phyloP scores from a whole-genome alignment of 441 rosid genomes.

The Adansonia grandidieri region DNA sequence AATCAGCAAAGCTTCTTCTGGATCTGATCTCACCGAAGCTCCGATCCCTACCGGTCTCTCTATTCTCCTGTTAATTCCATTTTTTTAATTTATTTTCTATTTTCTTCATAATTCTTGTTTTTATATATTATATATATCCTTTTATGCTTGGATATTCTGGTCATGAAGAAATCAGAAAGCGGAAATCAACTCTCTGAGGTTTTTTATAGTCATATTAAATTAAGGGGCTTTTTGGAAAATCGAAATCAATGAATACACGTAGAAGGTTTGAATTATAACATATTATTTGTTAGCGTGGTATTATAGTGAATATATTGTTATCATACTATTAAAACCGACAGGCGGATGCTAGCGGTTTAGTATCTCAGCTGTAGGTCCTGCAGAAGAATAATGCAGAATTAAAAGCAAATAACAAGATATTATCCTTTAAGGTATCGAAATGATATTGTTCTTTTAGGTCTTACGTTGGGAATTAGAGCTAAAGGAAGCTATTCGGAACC shows the following conservation, averaged over 20 bases:
- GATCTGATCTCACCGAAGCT: constrained; percentile 71
- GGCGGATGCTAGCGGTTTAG: constrained; percentile 81
- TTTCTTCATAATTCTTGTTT: background rate
- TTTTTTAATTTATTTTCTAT: constrained; percentile 15
- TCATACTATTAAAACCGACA: constrained; percentile 33
- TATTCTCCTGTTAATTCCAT: background rate
- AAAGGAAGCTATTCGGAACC: constrained; percentile 3
- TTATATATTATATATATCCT: too few species aligned
- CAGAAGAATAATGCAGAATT: constrained; percentile 68
- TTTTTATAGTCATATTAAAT: background rate
- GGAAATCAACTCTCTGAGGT: constrained; percentile 88
- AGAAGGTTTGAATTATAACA: background rate
- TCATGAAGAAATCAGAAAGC: constrained; percentile 78
- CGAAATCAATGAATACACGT: background rate
- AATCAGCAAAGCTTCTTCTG: constrained; percentile 73
- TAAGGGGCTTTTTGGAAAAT: background rate
- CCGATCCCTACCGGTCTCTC: constrained; percentile 47
- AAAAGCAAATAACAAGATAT: constrained; percentile 63
- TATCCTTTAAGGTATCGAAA: constrained; percentile 56
- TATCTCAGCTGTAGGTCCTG: constrained; percentile 69
- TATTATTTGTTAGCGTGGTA: background rate
- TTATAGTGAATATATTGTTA: background rate
- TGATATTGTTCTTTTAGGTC: background rate
- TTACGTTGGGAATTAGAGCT: background rate
- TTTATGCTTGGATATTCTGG: constrained; percentile 41